Conservation (phyloP, 306 rosid genomes). For the Quillaja saponaria region DNA sequence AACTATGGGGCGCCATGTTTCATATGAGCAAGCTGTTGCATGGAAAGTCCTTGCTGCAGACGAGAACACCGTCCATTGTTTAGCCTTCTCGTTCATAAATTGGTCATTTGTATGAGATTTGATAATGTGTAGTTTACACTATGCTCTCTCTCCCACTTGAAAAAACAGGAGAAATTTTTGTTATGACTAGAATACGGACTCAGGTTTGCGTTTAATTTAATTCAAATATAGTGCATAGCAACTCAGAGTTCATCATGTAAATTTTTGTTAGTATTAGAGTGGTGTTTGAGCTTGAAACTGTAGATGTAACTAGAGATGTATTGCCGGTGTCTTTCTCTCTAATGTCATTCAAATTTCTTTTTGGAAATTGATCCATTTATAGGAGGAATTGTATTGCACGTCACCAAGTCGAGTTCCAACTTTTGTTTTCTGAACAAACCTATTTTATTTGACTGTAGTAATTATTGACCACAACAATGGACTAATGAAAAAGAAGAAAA, state of each 20-base stretch:
- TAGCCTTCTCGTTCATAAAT: constrained; percentile 85
- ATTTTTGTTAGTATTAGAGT: constrained; percentile 32
- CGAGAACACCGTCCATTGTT: constrained; percentile 74
- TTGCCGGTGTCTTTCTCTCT: too few species aligned
- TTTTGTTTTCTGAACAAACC: too few species aligned
- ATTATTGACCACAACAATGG: too few species aligned
- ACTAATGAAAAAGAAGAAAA: too few species aligned
- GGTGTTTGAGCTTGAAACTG: constrained; percentile 26
- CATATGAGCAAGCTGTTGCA: constrained; percentile 88
- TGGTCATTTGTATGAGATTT: constrained; percentile 92
- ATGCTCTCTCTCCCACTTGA: constrained; percentile 29
- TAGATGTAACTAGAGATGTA: background rate
- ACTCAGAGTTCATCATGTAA: constrained; percentile 28
- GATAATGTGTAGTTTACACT: constrained; percentile 12
- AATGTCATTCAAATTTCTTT: too few species aligned
- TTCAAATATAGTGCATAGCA: constrained; percentile 38
- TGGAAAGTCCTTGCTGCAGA: constrained; percentile 89
- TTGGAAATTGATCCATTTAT: too few species aligned
- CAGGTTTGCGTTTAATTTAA: constrained; percentile 63
- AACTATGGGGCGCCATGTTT: constrained; percentile 81
- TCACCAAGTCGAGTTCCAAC: too few species aligned
- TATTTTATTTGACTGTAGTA: too few species aligned
- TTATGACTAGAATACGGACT: constrained; percentile 35
- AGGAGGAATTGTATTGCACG: too few species aligned
- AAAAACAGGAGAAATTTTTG: constrained; percentile 27